A percentile compares a stretch with the other conserved stretches of the same genome.
Evolutionary conservation across 202 grass and related monocot species (phyloP).

Genomic region (Miscanthus sacchariflorus): DNA sequence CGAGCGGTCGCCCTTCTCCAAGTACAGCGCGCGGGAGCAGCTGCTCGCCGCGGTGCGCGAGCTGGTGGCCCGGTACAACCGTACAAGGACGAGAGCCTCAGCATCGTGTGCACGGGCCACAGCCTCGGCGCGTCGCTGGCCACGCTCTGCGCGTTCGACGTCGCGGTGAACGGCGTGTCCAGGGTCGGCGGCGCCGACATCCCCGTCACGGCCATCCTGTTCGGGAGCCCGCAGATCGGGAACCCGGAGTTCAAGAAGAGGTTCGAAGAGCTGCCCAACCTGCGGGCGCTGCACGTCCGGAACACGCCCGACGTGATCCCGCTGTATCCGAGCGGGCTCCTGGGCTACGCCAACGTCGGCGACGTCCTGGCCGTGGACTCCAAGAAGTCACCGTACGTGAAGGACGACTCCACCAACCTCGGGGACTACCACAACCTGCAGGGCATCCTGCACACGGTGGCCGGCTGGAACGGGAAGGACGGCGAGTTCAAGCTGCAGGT

Average conservation of each 20-base stretch:
- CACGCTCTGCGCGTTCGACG: conserved; percentile 76
- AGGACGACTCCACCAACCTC: conserved; percentile 55
- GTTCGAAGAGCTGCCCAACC: conserved; percentile 61
- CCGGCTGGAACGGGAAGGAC: conserved; percentile 72
- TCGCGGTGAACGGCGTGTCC: conserved; percentile 68
- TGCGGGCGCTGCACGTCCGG: conserved; percentile 71
- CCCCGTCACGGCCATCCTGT: conserved; percentile 81
- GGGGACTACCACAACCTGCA: conserved; percentile 93
- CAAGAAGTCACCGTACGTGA: conserved; percentile 80
- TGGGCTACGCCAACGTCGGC: conserved; percentile 70
- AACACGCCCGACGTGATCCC: conserved; percentile 83
- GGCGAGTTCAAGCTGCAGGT: conserved; percentile 77
- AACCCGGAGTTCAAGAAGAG: conserved; percentile 80
- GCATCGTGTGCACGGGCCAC: conserved; percentile 84
- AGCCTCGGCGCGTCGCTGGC: conserved; percentile 86
- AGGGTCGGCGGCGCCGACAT: conserved; percentile 41
- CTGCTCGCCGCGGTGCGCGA: conserved; percentile 61
- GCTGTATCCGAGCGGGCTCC: conserved; percentile 69
- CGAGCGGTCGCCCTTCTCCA: conserved; percentile 66
- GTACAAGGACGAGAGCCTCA: conserved; percentile 69
- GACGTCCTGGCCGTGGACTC: conserved; percentile 60
- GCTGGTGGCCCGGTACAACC: conserved; percentile 61
- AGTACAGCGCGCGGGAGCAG: conserved; percentile 77
- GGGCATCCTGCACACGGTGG: conserved; percentile 83
- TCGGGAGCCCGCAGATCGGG: conserved; percentile 85